Evolutionary conservation across 345 rosid genomes (phyloP).

Genomic region (Atalantia buxifolia): DNA sequence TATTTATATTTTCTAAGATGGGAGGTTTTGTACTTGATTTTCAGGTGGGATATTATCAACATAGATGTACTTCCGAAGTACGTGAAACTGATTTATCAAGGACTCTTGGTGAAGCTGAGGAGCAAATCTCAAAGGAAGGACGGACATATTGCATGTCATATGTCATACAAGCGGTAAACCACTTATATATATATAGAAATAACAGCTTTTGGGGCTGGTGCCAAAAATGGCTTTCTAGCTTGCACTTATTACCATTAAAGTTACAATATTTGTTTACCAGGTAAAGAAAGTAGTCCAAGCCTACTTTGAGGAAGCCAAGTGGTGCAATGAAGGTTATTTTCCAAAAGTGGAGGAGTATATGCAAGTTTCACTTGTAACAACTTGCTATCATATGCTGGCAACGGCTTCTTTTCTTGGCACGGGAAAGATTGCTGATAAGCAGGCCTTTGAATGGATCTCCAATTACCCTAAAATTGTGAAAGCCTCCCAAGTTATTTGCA

Average conservation of each 20-base stretch:
- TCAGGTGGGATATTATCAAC: conserved; percentile 26
- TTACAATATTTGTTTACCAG: background rate
- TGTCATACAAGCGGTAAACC: background rate
- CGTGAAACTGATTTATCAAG: conserved; percentile 8
- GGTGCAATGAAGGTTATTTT: conserved; percentile 14
- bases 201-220: no score
- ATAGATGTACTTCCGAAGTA: conserved; percentile 17
- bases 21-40: background rate
- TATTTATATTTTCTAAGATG: background rate
- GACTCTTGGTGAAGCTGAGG: conserved; percentile 3
- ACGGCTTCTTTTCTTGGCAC: conserved; percentile 8
- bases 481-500: background rate
- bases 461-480: conserved; percentile 5
- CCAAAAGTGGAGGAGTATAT: conserved; percentile 34
- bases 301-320: conserved; percentile 29
- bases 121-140: background rate
- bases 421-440: background rate
- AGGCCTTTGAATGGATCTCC: conserved; percentile 17
- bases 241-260: background rate
- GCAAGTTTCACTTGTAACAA: conserved; percentile 10
- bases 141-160: background rate
- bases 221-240: no score
- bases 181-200: background rate
- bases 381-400: conserved; percentile 6
- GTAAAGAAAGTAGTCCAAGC: background rate